phyloP scores from a whole-genome alignment of 192 early-diverging fungal genomes.

The Coemansia reversa region DNA sequence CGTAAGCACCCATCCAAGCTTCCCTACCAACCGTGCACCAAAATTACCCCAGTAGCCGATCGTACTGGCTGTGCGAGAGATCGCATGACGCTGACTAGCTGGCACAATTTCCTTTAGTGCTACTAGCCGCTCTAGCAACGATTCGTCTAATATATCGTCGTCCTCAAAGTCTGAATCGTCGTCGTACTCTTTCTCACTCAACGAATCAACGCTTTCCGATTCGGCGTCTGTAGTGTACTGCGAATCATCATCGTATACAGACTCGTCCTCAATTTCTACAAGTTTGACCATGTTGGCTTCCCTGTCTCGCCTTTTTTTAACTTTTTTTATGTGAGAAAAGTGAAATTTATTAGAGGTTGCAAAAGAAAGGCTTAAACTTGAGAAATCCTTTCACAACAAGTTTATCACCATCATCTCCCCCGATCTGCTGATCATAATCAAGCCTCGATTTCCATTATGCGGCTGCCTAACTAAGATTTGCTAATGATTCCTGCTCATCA shows the following conservation, averaged over 20 bases:
- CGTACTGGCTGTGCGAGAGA: constrained; percentile 59
- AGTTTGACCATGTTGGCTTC: constrained; percentile 41
- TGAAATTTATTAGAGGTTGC: no score
- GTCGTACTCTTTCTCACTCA: constrained; percentile 47
- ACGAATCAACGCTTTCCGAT: background rate
- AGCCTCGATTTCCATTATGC: no score
- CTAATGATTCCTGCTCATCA: no score
- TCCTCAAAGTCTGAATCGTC: constrained; percentile 60
- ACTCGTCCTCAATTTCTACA: constrained; percentile 45
- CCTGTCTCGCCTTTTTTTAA: background rate
- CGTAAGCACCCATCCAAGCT: constrained; percentile 85
- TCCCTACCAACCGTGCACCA: constrained; percentile 68
- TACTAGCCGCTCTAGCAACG: constrained; percentile 73
- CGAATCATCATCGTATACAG: constrained; percentile 40
- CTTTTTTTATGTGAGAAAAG: background rate
- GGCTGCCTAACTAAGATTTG: no score
- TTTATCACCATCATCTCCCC: no score
- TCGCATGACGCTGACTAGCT: constrained; percentile 63
- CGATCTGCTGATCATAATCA: no score
- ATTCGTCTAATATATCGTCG: constrained; percentile 76
- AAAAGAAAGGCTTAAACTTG: no score
- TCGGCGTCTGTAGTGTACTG: constrained; percentile 52
- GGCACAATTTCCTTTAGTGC: constrained; percentile 91
- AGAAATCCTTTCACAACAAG: no score
- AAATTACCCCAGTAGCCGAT: constrained; percentile 60